phyloP scores from a whole-genome alignment of 192 early-diverging fungal genomes.

The Jimgerdemannia flammicorona region DNA sequence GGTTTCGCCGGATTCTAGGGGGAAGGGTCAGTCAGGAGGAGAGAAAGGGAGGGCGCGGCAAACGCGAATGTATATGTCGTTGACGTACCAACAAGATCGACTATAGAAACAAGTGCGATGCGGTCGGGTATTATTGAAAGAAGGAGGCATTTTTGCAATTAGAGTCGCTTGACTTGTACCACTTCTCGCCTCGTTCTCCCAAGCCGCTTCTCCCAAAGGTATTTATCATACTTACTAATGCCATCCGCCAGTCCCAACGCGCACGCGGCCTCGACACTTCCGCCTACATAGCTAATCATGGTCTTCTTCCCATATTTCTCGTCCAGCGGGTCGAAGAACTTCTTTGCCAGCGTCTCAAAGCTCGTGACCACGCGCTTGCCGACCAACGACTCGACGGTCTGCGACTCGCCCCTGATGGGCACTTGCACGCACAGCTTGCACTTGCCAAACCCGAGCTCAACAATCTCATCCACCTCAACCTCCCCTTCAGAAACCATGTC shows the following conservation, averaged over 20 bases:
- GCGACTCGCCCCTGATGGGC: constrained; percentile 54
- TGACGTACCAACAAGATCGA: constrained; percentile 45
- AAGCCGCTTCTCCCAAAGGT: neutral
- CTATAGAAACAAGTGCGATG: constrained; percentile 13
- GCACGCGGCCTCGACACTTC: constrained; percentile 95
- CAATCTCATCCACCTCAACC: constrained; percentile 57
- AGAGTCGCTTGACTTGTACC: neutral
- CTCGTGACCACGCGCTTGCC: constrained; percentile 95
- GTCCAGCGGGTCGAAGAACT: constrained; percentile 78
- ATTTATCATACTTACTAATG: constrained; percentile 61
- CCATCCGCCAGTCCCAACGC: constrained; percentile 95
- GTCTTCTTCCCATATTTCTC: constrained; percentile 52
- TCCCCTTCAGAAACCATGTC: constrained; percentile 90
- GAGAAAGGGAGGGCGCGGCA: neutral
- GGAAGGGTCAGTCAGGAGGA: constrained; percentile 30
- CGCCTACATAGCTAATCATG: constrained; percentile 81
- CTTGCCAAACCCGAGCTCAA: constrained; percentile 87
- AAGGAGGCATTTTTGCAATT: neutral
- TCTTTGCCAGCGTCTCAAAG: constrained; percentile 69
- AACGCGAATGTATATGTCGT: neutral
- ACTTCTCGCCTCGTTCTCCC: neutral
- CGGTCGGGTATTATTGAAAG: neutral
- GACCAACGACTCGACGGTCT: constrained; percentile 61
- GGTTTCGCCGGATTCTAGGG: constrained; percentile 95
- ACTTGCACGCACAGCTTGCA: constrained; percentile 93